These are phyloP conservation scores for Cicer arietinum DNA, from an alignment of 306 rosid species.

Conservation along the genomic window DNA sequence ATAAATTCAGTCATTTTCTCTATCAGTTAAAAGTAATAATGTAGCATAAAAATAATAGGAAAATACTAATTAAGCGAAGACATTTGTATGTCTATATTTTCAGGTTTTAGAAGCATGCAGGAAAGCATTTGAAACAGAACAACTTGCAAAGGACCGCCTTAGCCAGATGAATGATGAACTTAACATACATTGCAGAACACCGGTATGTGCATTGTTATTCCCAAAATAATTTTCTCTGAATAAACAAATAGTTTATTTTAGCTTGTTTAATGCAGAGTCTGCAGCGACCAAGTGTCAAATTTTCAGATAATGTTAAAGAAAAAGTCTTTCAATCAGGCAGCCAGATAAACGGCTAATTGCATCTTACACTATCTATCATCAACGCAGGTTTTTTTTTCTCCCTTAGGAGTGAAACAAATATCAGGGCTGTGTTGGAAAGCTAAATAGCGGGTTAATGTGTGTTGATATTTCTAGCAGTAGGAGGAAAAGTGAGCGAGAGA, in stretches of 20 bases:
- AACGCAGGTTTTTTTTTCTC: slow-evolving; percentile 7
- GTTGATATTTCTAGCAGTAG: background rate
- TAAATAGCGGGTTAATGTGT: background rate
- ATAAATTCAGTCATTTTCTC: background rate
- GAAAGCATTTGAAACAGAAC: slow-evolving; percentile 71
- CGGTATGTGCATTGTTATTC: slow-evolving; percentile 48
- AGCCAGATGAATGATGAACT: slow-evolving; percentile 73
- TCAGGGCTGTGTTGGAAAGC: slow-evolving; percentile 13
- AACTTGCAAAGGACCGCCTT: slow-evolving; percentile 62
- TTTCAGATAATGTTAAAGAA: slow-evolving; percentile 60
- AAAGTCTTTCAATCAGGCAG: slow-evolving; percentile 46
- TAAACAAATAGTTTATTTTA: slow-evolving; percentile 14
- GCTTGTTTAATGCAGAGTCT: slow-evolving; percentile 57
- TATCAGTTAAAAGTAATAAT: background rate
- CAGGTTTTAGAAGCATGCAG: slow-evolving; percentile 82
- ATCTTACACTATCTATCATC: slow-evolving; percentile 6
- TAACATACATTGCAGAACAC: slow-evolving; percentile 67
- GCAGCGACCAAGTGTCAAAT: slow-evolving; percentile 72
- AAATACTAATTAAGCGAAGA: slow-evolving; percentile 3
- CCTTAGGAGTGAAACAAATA: slow-evolving; percentile 15
- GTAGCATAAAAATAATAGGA: slow-evolving; percentile 1
- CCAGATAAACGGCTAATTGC: slow-evolving; percentile 1
- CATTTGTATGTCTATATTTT: slow-evolving; percentile 15
- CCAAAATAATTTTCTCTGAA: slow-evolving; percentile 13
- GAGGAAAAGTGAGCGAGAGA: background rate